Percentiles rank a stretch among this genome's conserved stretches.
phyloP scores from a whole-genome alignment of 129 eudicot genomes.

The Helianthus annuus region HanXRQr2.0-SUNRISE NC_035448.2:10986741-10987240 shows the following conservation, averaged over 20 bases:
- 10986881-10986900: constrained; percentile 4
- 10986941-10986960: constrained; percentile 91
- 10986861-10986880: neutral
- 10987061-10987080: neutral
- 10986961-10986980: constrained; percentile 84
- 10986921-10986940: constrained; percentile 48
- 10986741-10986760: constrained; percentile 84
- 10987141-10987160: constrained; percentile 82
- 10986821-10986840: constrained; percentile 8
- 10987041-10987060: neutral
- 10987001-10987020: neutral
- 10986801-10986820: neutral
- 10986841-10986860: neutral
- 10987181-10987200: constrained; percentile 83
- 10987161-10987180: constrained; percentile 98
- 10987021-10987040: neutral
- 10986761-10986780: neutral
- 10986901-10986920: neutral
- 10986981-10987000: constrained; percentile 64
- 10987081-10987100: neutral
- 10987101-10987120: constrained; percentile 53
- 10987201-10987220: neutral
- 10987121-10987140: constrained; percentile 72
- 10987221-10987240: neutral
- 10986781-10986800: neutral